Percentiles rank a stretch among this genome's conserved stretches.
phyloP scores from a whole-genome alignment of 768 basidiomycete species.

The Chiua virens region DNA sequence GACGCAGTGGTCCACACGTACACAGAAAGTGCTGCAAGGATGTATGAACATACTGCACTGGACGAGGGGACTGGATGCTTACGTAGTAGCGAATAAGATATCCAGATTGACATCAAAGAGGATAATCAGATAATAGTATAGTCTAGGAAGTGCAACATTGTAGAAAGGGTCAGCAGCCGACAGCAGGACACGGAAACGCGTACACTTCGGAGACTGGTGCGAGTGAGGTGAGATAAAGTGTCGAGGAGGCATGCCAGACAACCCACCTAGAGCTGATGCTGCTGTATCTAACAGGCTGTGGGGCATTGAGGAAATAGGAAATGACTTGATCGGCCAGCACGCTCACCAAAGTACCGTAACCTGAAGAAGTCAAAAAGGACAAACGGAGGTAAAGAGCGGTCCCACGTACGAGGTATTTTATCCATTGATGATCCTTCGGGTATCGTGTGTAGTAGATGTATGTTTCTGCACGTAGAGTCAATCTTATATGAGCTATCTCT shows the following conservation, averaged over 20 bases:
- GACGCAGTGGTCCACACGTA: constrained; percentile 15
- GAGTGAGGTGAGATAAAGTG: constrained; percentile 3
- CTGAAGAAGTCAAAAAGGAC: constrained; percentile 6
- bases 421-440: constrained; percentile 18
- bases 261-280: constrained; percentile 26
- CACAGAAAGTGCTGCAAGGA: constrained; percentile 28
- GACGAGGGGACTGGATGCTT: neutral
- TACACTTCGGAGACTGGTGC: constrained; percentile 29
- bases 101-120: constrained; percentile 25
- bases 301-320: neutral
- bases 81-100: constrained; percentile 27
- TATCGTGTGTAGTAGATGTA: constrained; percentile 33
- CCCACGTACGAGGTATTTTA: constrained; percentile 20
- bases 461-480: constrained; percentile 11
- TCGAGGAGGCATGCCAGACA: neutral
- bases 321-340: neutral
- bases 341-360: constrained; percentile 22
- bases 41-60: neutral
- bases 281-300: constrained; percentile 25
- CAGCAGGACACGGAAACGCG: neutral
- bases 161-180: neutral
- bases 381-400: neutral
- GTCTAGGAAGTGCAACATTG: constrained; percentile 13
- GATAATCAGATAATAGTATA: constrained; percentile 30
- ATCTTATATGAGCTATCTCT: neutral